Base-by-base conservation (phyloP, 202 grass and related monocot genomes). In the Zizania palustris region DNA sequence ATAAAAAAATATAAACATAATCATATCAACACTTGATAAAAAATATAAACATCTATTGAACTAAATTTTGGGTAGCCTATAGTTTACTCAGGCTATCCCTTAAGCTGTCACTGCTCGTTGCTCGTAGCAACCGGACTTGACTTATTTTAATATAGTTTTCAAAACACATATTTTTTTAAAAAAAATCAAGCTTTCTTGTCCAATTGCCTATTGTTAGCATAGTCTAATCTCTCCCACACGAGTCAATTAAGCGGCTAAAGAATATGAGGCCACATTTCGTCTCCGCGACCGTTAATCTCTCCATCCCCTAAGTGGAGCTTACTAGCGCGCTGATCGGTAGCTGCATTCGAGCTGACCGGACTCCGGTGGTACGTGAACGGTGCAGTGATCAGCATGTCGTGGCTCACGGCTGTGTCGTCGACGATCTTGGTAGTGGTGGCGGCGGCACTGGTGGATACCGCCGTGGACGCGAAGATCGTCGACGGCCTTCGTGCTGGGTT, bases 401-500 rank as follows among this genome's bases (percentile, higher is more conserved):
- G 69, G 43, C 39, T 60, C 40, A n/a, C 8, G 41, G 16, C 19
- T 60, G 6, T 55, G 74, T 33, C 28, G 28, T 28, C 28, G 28
- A 28, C 28, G 28, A 28, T 87, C 21, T 0, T 78, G 1, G 75
- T 51, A 2, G 28, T 28, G 28, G 0, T 36, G 11, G 1, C 49
- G 45, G n/a, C 7, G 55, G 60, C 28, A 9, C 37, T 11, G 19
- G 38, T 54, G 2, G n/a, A 5, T 7, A 6, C 3, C 6, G 45
- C 15, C 78, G 41, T 83, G 36, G 63, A 83, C 3, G 85, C 75
- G 45, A 0, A 12, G 3, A 61, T 87, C 58, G 60, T 19, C 0
- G 22, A 56, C 28, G 81, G 80, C 54, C 88, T 96, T 53, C 21
- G 9, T 69, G 10, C 82, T 13, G 88, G 86, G 57, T 96, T 80